Percentiles rank a stretch among this genome's conserved stretches.
Evolutionary conservation across 306 rosid species (phyloP).

Genomic region (Ormosia emarginata): DNA sequence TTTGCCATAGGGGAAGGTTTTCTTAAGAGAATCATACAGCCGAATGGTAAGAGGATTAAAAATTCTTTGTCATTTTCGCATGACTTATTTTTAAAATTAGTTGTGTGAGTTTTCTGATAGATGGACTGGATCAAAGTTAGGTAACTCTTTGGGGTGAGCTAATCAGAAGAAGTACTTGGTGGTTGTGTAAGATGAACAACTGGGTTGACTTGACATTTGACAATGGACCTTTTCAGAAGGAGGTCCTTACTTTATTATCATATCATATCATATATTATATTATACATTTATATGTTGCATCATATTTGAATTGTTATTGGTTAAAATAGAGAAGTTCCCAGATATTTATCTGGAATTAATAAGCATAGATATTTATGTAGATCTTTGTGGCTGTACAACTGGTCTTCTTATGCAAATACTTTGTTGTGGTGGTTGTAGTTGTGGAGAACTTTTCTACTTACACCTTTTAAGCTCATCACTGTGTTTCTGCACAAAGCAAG

Average conservation of each 20-base stretch:
- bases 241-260: not conserved
- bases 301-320: not conserved
- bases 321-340: slow-evolving; percentile 9
- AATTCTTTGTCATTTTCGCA: not conserved
- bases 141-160: slow-evolving; percentile 5
- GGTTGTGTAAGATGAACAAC: slow-evolving; percentile 8
- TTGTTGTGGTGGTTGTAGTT: slow-evolving; percentile 55
- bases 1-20: not conserved
- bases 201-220: slow-evolving; percentile 15
- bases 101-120: not conserved
- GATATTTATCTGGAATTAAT: slow-evolving; percentile 1
- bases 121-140: slow-evolving; percentile 2
- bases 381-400: slow-evolving; percentile 1
- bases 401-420: slow-evolving; percentile 20
- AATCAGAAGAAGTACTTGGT: not conserved
- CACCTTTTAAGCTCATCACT: slow-evolving; percentile 95
- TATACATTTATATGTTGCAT: not conserved
- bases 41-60: not conserved
- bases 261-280: not conserved
- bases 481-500: slow-evolving; percentile 94
- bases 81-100: not conserved
- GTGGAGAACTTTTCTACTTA: slow-evolving; percentile 84
- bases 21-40: not conserved
- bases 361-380: not conserved
- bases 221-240: not conserved